Evolutionary conservation across 2,329 filamentous ascomycete species (phyloP).

Genomic region (Colletotrichum gloeosporioides): DNA sequence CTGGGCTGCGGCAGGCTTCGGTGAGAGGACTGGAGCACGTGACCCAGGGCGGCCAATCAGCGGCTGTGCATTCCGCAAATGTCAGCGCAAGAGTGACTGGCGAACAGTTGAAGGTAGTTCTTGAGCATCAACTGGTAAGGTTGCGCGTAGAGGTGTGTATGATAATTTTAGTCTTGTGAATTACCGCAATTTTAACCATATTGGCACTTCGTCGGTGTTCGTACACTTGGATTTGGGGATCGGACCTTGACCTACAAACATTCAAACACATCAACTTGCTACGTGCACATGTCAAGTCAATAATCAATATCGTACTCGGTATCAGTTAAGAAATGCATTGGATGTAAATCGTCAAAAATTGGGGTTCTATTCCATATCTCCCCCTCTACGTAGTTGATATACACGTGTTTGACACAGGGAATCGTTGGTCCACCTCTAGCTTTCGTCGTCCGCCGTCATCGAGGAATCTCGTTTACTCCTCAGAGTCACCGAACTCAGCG

Average conservation of each 20-base stretch:
- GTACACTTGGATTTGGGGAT: background rate
- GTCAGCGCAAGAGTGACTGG: background rate
- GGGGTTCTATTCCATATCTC: conserved; percentile 38
- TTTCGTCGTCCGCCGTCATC: conserved; percentile 17
- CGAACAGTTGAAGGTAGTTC: background rate
- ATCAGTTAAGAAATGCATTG: background rate
- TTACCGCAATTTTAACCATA: fast-evolving
- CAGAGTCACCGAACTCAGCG: conserved; percentile 49
- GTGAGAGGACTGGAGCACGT: background rate
- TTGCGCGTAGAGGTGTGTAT: background rate
- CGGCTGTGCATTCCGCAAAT: background rate
- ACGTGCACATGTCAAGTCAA: background rate
- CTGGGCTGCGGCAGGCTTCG: background rate
- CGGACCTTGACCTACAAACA: background rate
- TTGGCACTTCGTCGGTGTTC: background rate
- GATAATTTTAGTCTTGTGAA: fast-evolving
- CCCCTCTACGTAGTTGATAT: conserved; percentile 30
- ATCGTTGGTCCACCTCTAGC: conserved; percentile 40
- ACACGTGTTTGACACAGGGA: conserved; percentile 42
- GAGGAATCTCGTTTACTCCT: conserved; percentile 38
- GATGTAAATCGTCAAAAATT: conserved; percentile 6
- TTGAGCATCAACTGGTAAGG: background rate
- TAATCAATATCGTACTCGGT: background rate
- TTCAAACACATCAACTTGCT: background rate
- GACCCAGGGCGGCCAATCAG: background rate